Percentiles rank a stretch among this genome's conserved stretches.
phyloP scores from a whole-genome alignment of 148 eudicot species.

The Camellia sinensis region DNA sequence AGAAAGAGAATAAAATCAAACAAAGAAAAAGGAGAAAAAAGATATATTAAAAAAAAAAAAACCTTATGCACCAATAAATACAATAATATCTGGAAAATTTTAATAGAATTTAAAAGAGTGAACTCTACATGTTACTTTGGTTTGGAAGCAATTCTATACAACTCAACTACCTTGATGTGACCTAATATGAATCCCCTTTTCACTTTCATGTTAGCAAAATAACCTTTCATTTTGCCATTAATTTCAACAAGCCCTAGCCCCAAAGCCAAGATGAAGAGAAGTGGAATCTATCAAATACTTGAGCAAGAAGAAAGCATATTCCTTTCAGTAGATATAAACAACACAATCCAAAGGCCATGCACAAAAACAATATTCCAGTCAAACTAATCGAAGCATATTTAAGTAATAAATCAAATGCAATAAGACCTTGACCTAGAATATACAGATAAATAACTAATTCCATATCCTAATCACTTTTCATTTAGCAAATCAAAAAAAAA shows the following conservation, averaged over 20 bases:
- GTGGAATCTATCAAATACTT: not conserved
- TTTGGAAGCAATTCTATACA: slow-evolving; percentile 7
- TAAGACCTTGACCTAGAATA: slow-evolving; percentile 7
- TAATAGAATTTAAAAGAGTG: too few species aligned
- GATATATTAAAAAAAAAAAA: not conserved
- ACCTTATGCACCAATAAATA: too few species aligned
- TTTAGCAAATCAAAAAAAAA: not conserved
- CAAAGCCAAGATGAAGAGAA: too few species aligned
- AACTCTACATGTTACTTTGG: too few species aligned
- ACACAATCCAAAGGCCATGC: not conserved
- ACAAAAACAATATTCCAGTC: slow-evolving; percentile 1
- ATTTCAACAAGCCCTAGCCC: not conserved
- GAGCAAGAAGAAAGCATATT: slow-evolving; percentile 12
- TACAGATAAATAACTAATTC: not conserved
- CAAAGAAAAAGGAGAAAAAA: not conserved
- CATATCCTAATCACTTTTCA: not conserved
- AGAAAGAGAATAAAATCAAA: slow-evolving; percentile 1
- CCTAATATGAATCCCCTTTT: not conserved
- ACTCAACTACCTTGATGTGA: slow-evolving; percentile 20
- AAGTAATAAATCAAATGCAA: not conserved
- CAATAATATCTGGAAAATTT: too few species aligned
- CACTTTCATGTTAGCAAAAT: not conserved
- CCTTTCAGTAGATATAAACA: slow-evolving; percentile 1
- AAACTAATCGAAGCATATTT: not conserved
- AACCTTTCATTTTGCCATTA: too few species aligned